Conservation (phyloP, 164 flowering plant genomes). For the Piper betle region DNA sequence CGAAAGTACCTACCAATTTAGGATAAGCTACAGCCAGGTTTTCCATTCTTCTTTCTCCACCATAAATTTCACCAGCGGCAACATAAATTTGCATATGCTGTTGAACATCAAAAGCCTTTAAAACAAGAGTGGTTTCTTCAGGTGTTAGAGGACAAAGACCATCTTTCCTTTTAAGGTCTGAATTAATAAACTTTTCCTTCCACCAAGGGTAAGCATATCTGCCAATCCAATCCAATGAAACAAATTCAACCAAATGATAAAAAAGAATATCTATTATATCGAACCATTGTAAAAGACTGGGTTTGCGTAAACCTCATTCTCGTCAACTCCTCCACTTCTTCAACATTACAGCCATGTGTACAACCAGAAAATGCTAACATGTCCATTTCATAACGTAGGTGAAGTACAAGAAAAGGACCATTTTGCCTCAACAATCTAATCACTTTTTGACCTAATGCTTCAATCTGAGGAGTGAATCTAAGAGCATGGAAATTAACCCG, state of each 20-base stretch:
- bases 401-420: conserved; percentile 81
- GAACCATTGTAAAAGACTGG: not conserved
- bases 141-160: conserved; percentile 88
- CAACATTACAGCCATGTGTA: conserved; percentile 61
- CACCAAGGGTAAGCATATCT: conserved; percentile 97
- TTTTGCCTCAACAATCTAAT: conserved; percentile 50
- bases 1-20: conserved; percentile 46
- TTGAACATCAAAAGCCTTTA: conserved; percentile 64
- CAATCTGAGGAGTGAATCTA: conserved; percentile 75
- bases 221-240: not conserved
- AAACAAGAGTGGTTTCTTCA: conserved; percentile 67
- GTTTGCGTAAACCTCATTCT: conserved; percentile 60
- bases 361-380: conserved; percentile 31
- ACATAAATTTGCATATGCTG: conserved; percentile 27
- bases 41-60: conserved; percentile 41
- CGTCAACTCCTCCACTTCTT: conserved; percentile 77
- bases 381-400: conserved; percentile 95
- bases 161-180: conserved; percentile 66
- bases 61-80: too few species aligned
- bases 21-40: conserved; percentile 54
- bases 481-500: conserved; percentile 73
- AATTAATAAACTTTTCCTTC: conserved; percentile 79
- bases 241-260: not conserved
- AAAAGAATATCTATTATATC: not conserved
- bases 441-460: conserved; percentile 71